A percentile compares a stretch with the other conserved stretches of the same genome.
Evolutionary conservation across 805 yeast species (phyloP).

Genomic region (Ogataea pilisensis): DNA sequence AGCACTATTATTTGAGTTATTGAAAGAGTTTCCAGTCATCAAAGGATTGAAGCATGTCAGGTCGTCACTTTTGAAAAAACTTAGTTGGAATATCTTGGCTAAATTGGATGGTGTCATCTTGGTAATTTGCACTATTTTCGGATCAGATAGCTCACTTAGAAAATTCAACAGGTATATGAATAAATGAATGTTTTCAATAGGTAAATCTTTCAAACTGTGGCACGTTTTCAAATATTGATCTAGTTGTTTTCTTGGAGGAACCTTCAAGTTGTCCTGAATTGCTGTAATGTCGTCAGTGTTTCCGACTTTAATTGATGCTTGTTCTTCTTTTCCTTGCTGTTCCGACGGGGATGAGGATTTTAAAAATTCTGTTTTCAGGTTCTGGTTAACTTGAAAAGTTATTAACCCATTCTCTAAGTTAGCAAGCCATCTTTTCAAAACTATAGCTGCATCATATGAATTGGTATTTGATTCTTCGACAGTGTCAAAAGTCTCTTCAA

Average conservation of each 20-base stretch:
- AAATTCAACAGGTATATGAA: slow-evolving; percentile 28
- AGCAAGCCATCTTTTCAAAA: slow-evolving; percentile 34
- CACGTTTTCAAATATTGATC: slow-evolving; percentile 1
- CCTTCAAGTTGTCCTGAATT: background rate
- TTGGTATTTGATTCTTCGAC: slow-evolving; percentile 17
- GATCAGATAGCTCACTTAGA: slow-evolving; percentile 21
- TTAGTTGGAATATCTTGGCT: slow-evolving; percentile 36
- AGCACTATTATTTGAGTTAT: slow-evolving; percentile 16
- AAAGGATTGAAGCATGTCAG: slow-evolving; percentile 17
- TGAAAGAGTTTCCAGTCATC: slow-evolving; percentile 6
- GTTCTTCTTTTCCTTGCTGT: no score
- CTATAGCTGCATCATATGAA: slow-evolving; percentile 34
- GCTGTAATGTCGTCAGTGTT: no score
- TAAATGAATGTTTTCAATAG: slow-evolving; percentile 29
- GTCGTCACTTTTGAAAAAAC: slow-evolving; percentile 33
- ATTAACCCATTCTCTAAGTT: slow-evolving; percentile 29
- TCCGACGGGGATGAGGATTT: slow-evolving; percentile 2
- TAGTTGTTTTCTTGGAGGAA: background rate
- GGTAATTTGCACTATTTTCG: slow-evolving; percentile 25
- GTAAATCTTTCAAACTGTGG: slow-evolving; percentile 15
- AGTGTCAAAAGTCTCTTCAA: slow-evolving; percentile 10
- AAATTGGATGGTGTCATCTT: slow-evolving; percentile 35
- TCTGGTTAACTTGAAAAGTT: slow-evolving; percentile 20
- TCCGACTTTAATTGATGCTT: no score
- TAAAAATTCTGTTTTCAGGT: slow-evolving; percentile 18